Base-by-base conservation (phyloP, 2,329 filamentous ascomycete species). In the Rhytidhysteron rufulum region DNA sequence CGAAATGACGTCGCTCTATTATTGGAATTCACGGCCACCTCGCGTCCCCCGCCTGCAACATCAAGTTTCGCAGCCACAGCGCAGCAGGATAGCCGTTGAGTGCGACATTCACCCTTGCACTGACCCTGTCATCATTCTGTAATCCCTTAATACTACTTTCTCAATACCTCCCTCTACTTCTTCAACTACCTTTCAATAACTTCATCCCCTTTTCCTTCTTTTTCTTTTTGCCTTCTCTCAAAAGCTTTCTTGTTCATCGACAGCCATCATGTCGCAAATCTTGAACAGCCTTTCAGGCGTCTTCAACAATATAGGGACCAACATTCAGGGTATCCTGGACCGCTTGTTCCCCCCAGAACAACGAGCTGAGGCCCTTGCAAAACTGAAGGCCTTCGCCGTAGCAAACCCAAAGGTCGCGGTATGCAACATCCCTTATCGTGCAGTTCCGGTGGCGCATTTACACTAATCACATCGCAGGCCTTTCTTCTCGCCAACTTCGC, bases 401-500 rank as follows among this genome's bases (percentile, higher is more conserved):
- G 69, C 75, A 35, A 82, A 84, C 41, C 88, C 88, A 2, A 69
- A 88, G 46, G 68, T 89, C 31, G 81, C 85, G 40, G 85, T 88
- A 71, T 17, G 82, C 32, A 21, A 16, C n/a, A n/a, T n/a, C n/a
- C n/a, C n/a, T n/a, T n/a, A n/a, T n/a, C n/a, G n/a, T n/a, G n/a
- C n/a, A n/a, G n/a, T n/a, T n/a, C n/a, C n/a, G n/a, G n/a, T n/a
- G n/a, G n/a, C n/a, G n/a, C n/a, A n/a, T n/a, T n/a, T n/a, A n/a
- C 4, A 9, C n/a, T 9, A n/a, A 34, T 5, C 8, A 24, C 9
- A 5, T 15, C 43, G 6, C 48, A 88, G 85, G 79, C 81, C 43
- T 87, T 93, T 61, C 58, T 88, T 42, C 65, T 78, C 33, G 70
- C 76, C 21, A 86, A 90, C 60, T 54, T 83, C 42, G 61, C 80